Conservation (phyloP, 768 basidiomycete genomes). For the Xerocomus potaroensis region DNA sequence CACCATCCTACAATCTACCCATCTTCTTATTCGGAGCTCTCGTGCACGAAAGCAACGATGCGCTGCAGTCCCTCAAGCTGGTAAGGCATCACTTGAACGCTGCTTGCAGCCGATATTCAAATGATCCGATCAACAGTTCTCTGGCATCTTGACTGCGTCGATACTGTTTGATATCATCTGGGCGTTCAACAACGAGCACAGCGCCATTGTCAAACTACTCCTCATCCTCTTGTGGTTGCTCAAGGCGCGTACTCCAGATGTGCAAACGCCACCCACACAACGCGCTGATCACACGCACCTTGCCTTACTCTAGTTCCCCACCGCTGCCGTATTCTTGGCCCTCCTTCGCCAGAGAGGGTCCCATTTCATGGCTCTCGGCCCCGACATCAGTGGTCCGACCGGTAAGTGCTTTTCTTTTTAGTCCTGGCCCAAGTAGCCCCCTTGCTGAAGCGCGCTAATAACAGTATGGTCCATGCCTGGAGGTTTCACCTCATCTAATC, state of each 20-base stretch:
- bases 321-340: slow-evolving; percentile 47
- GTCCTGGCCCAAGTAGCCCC: too few relatives aligned
- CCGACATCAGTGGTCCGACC: slow-evolving; percentile 54
- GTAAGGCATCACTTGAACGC: slow-evolving; percentile 31
- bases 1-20: slow-evolving; percentile 77
- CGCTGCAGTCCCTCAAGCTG: slow-evolving; percentile 56
- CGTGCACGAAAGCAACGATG: slow-evolving; percentile 66
- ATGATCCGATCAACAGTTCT: slow-evolving; percentile 44
- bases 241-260: slow-evolving; percentile 40
- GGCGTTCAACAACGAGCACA: slow-evolving; percentile 54
- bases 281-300: not conserved
- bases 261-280: not conserved
- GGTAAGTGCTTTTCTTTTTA: slow-evolving; percentile 33
- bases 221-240: slow-evolving; percentile 52
- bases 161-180: slow-evolving; percentile 68
- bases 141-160: slow-evolving; percentile 57
- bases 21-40: slow-evolving; percentile 76
- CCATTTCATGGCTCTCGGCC: slow-evolving; percentile 47
- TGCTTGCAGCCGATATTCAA: not conserved
- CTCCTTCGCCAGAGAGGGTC: slow-evolving; percentile 56
- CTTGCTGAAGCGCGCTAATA: not conserved
- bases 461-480: slow-evolving; percentile 80
- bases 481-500: slow-evolving; percentile 50
- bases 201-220: slow-evolving; percentile 51
- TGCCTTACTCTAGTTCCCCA: slow-evolving; percentile 53